These are phyloP conservation scores for Fusarium pseudonygamai DNA, from an alignment of 2,329 filamentous ascomycete species.

Conservation along the genomic window DNA sequence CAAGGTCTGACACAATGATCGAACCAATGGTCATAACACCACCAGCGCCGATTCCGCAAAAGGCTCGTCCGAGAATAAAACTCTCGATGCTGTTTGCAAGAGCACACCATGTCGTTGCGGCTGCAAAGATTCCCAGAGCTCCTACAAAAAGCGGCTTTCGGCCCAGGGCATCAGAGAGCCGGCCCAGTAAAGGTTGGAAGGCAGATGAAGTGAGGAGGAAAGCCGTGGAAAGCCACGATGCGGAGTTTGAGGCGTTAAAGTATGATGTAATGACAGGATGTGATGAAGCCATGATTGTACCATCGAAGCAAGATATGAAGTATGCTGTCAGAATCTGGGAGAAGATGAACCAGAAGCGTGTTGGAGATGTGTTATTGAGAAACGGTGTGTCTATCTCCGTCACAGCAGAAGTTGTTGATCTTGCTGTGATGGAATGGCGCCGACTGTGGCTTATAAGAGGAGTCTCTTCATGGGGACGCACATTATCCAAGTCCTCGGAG, in stretches of 20 bases:
- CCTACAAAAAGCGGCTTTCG: slow-evolving; percentile 73
- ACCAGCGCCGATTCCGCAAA: slow-evolving; percentile 78
- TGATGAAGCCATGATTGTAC: slow-evolving; percentile 82
- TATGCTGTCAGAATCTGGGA: slow-evolving; percentile 65
- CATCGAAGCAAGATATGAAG: slow-evolving; percentile 74
- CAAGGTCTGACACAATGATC: slow-evolving; percentile 78
- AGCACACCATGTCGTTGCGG: slow-evolving; percentile 75
- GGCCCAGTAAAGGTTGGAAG: slow-evolving; percentile 78
- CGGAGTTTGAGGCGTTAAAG: slow-evolving; percentile 79
- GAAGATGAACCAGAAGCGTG: slow-evolving; percentile 72
- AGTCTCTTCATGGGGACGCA: slow-evolving; percentile 37
- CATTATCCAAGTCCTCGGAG: slow-evolving; percentile 8
- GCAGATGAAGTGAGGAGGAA: slow-evolving; percentile 81
- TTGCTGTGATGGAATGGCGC: slow-evolving; percentile 25
- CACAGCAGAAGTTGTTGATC: slow-evolving; percentile 19
- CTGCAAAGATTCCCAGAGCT: slow-evolving; percentile 68
- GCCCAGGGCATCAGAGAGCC: slow-evolving; percentile 78
- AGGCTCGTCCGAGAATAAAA: slow-evolving; percentile 75
- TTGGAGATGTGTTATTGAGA: slow-evolving; percentile 57
- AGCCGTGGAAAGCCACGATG: slow-evolving; percentile 83
- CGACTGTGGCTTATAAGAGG: slow-evolving; percentile 39
- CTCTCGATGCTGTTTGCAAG: slow-evolving; percentile 72
- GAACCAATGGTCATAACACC: slow-evolving; percentile 73
- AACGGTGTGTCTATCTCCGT: slow-evolving; percentile 43
- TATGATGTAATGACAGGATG: slow-evolving; percentile 86